Evolutionary conservation across 2,329 filamentous ascomycete genomes (phyloP), one percentile per base, ranked within the genome.

Genomic region (Pseudogymnoascus sp.): DNA sequence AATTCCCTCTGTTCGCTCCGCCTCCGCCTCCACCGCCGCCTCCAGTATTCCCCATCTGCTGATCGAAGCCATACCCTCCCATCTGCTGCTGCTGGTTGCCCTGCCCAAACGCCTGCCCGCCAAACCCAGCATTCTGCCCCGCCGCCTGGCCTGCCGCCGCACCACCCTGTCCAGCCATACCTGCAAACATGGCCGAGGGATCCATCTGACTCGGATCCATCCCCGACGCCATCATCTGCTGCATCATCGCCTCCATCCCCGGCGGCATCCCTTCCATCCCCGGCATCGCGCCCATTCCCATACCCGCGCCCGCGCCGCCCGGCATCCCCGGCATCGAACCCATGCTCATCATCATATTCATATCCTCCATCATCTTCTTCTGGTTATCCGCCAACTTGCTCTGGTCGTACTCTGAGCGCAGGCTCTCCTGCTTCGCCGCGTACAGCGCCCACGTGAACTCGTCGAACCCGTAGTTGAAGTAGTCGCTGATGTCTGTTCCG

Each of bases 401-500:
- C 57, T 88, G 84, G 62, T 84, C 84, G 67, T 91, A 90, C 68
- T 93, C 90, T 66, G 84, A 84, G 15, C 89, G 84, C 69, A 97
- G 81, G 24, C 79, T 80, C 66, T 94, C 86, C 73, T 97, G 94
- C 71, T 96, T 95, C 63, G 91, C 80, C 33, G 92, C 92, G 73
- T 99, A 99, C 60, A 92, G 84, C 5, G 92, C 89, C 94, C 94
- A 99, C 0, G 92, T 96, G 75, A 97, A 97, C 75, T 97, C 93
- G 76, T 97, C 93, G 71, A 97, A 97, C 63, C 93, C 93, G 75
- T 97, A 97, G 78, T 97, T 97, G 83, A 97, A 97, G 77, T 96
- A 97, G 73, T 99, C 94, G 63, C 89, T 94, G 61, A 96, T 85
- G 70, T 99, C 94, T 9, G 93, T 92, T 54, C 94, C 94, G 0